phyloP scores from a whole-genome alignment of 2,329 filamentous ascomycete genomes.

The Penicillium sp. region DNA sequence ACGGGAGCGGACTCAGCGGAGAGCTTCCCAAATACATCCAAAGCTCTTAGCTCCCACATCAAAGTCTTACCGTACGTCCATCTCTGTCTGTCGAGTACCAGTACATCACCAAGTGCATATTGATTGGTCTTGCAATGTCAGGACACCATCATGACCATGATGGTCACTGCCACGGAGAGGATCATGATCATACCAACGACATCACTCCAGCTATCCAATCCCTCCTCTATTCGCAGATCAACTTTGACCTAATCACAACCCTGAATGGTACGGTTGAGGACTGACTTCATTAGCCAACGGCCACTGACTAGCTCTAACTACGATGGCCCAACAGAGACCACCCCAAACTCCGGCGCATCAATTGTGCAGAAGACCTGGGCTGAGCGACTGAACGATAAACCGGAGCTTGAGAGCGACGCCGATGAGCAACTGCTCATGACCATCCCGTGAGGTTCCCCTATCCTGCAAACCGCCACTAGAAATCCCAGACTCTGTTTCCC shows the following conservation, averaged over 20 bases:
- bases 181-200: conserved; percentile 87
- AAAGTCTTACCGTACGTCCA: not conserved
- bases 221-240: conserved; percentile 86
- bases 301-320: not conserved
- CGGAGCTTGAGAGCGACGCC: conserved; percentile 77
- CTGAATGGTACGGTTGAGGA: conserved; percentile 59
- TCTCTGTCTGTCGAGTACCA: not conserved
- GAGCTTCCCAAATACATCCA: conserved; percentile 3
- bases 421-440: conserved; percentile 94
- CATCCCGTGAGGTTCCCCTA: conserved; percentile 63
- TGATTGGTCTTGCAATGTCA: conserved; percentile 27
- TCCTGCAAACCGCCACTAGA: not conserved
- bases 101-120: not conserved
- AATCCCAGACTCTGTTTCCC: not conserved
- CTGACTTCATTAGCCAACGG: not conserved
- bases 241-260: conserved; percentile 79
- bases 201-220: conserved; percentile 86
- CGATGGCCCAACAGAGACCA: conserved; percentile 47
- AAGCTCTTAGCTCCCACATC: not conserved
- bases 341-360: conserved; percentile 63
- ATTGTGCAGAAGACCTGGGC: conserved; percentile 90
- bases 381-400: conserved; percentile 66
- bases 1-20: conserved; percentile 21
- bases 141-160: conserved; percentile 39
- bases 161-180: conserved; percentile 48